Base-by-base conservation (phyloP, 1,139 yeast genomes). In the Hyphopichia fennica region DNA sequence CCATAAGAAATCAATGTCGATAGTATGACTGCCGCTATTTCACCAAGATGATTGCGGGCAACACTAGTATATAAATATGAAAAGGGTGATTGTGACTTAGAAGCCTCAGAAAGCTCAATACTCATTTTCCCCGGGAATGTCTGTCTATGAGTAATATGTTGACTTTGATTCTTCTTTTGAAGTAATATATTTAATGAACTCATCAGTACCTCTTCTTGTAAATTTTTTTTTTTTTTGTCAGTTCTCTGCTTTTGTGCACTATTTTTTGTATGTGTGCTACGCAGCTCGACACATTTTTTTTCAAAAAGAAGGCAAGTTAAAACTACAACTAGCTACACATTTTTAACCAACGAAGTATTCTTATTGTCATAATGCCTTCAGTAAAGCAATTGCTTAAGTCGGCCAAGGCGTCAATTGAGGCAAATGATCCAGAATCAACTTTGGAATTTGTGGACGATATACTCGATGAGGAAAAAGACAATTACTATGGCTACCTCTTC, bases 401-500 rank as follows among this genome's bases (percentile, higher is more conserved):
- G 28, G 87, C 89, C 3, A 82, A 77, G 56, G 60, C 60, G 36
- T 84, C 88, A 1, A 63, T 87, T 41, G 75, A 75, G 33, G 65
- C 67, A 13, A 75, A 73, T 22, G 86, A 85, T 49, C 80, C 81
- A 8, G 84, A 79, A 35, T 67, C 73, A 25, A 87, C 85, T 5
- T 60, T 82, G 29, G 78, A 75, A 36, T 58, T 72, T 42, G 76
- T 79, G 11, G 63, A 73, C 20, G 77, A 79, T 40, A 82, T 78
- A 2, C 59, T 86, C 16, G 71, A 69, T 9, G 52, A 65, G 4
- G 96, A 89, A 45, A 65, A 75, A 2, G 51, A 70, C 7, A 80
- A 79, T 56, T 87, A 82, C 62, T 79, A 76, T 58, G 96, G 90
- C 28, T 71, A 72, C 50, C 75, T 86, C 4, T 82, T 82, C 53